Evolutionary conservation across 345 rosid species (phyloP), one percentile per base, ranked within the genome.

Genomic region (Excoecaria cochinchinensis): DNA sequence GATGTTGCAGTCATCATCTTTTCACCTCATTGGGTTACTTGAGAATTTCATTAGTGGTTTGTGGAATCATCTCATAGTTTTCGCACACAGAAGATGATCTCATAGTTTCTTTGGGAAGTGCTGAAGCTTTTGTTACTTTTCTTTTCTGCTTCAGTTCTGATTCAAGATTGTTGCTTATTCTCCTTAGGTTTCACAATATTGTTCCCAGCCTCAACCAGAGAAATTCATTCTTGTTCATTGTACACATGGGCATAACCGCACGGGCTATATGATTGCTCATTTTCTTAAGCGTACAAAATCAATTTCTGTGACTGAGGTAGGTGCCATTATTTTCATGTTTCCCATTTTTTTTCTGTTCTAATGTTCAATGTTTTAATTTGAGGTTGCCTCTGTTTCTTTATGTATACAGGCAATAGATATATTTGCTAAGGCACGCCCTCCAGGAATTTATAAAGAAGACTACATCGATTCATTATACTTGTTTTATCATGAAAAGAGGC

Each of bases 171-270:
- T 52, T 14, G n/a, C 58, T 13, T 17, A 7, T 53, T 53, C 47
- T 53, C 56, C 8, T 70, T 53, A 70, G 73, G 62, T 70, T 36
- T 70, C 55, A 8, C 53, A 71, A 42, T 71, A 58, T 46, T 24
- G 17, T 22, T 58, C 75, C 8, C 67, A 10, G 22, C n/a, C 38
- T 9, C 52, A 71, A 62, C 19, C 89, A n/a, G 91, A 89, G 85
- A 89, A 87, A 80, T 85, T 79, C 79, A 82, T 94, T 60, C 91
- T 94, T 62, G 98, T 92, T 71, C 98, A 94, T 77, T 94, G 97
- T 81, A 94, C 98, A 5, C 97, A 92, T 83, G 97, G 98, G 36
- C 97, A 94, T 76, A 90, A 94, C 60, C 96, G 96, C 61, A 94
- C 97, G 17, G 97, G 98, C 65, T 90, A 85, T 77, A 94, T 94